phyloP scores from a whole-genome alignment of 345 rosid species.

The Mallotus nudiflorus region DNA sequence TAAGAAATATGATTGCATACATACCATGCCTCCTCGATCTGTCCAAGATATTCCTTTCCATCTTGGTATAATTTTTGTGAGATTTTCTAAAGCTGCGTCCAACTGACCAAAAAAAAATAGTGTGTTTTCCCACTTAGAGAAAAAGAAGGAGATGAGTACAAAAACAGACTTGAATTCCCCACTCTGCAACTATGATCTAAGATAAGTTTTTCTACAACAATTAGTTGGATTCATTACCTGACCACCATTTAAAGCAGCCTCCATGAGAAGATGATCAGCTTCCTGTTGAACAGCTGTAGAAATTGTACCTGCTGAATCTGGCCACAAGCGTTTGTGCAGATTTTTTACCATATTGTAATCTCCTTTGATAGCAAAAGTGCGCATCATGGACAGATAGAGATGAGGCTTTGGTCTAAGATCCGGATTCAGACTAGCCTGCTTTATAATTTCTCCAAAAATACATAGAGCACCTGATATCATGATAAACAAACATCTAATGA shows the following conservation, averaged over 20 bases:
- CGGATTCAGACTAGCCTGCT: conserved; percentile 48
- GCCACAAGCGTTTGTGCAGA: conserved; percentile 57
- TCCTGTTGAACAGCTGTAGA: conserved; percentile 53
- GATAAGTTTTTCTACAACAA: not conserved
- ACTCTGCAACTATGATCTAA: not conserved
- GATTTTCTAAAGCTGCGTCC: conserved; percentile 48
- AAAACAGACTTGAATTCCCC: not conserved
- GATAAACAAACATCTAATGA: conserved; percentile 13
- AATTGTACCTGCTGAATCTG: conserved; percentile 68
- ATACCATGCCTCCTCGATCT: conserved; percentile 80
- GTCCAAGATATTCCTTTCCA: conserved; percentile 77
- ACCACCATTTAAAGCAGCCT: conserved; percentile 72
- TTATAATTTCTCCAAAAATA: conserved; percentile 72
- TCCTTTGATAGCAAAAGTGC: conserved; percentile 58
- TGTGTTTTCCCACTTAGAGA: not conserved
- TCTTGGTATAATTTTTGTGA: conserved; percentile 43
- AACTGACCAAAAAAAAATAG: conserved; percentile 36
- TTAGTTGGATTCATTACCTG: conserved; percentile 41
- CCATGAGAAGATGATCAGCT: conserved; percentile 80
- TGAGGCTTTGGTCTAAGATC: conserved; percentile 70
- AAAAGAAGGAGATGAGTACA: not conserved
- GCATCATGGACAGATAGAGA: conserved; percentile 77
- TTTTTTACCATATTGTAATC: conserved; percentile 57
- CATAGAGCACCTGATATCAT: conserved; percentile 60
- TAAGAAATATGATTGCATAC: conserved; percentile 20